Base-by-base conservation (phyloP, 805 yeast species). In the Maudiozyma pseudohumilis region DNA sequence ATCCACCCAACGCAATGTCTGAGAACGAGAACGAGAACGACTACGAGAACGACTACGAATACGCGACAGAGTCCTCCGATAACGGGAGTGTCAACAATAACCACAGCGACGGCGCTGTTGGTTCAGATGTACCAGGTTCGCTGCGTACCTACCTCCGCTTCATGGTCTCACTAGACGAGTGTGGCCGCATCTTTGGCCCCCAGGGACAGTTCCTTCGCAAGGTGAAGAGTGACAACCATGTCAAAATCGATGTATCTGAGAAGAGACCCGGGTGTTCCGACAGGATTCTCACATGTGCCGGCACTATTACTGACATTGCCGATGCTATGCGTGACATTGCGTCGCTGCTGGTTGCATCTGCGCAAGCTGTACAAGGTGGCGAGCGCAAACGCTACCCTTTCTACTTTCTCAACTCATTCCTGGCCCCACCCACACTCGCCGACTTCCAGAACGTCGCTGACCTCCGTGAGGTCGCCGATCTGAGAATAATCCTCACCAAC, bases 151-250 rank as follows among this genome's bases (percentile, higher is more conserved):
- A 41, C 24, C 45, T 43, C 44, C 53, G 65, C 43, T 70, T 86
- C 1, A 66, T 86, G 25, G 82, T 86, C n/a, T 75, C 89, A 3
- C 73, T 86, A 38, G 80, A 80, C 54, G 95, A 86, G 59, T 86
- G 94, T 11, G 95, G 94, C 16, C 80, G 84, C 45, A 73, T 86
- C 43, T 86, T 86, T 48, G 95, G 95, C 34, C 80, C 80, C 46
- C 80, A 74, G 44, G 95, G 95, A 29, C 68, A 70, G 37, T 78
- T 78, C 40, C 84, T 86, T 40, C 80, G 85, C 40, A 68, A 72
- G 19, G 72, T 87, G 34, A 69, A 94, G 46, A 84, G 74, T 32
- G 72, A 71, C 40, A 81, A 88, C 20, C 71, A 72, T 40, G 84
- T 85, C 43, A 81, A 80, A 55, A 92, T 94, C 4, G 94, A 88